These are phyloP conservation scores for Flaveria sonorensis DNA, from an alignment of 129 eudicot genomes.

Conservation along the genomic window DNA sequence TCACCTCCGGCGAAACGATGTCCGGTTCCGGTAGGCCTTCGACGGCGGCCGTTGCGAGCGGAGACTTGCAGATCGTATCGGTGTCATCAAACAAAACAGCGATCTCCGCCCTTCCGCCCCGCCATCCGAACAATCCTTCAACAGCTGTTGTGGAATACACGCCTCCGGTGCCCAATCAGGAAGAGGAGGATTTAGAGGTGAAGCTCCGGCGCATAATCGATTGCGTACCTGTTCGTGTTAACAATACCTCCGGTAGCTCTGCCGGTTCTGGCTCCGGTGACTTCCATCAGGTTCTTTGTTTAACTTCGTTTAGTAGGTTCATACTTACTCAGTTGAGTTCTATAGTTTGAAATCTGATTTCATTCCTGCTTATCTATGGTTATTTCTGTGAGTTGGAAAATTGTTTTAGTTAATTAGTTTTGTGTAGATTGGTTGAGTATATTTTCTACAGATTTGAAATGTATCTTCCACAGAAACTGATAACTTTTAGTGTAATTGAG, in stretches of 20 bases:
- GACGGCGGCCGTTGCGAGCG: constrained; percentile 34
- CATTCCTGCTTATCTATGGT: too few relatives aligned
- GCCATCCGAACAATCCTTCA: constrained; percentile 60
- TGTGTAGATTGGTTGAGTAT: background rate
- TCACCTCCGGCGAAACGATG: constrained; percentile 19
- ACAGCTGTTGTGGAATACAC: constrained; percentile 78
- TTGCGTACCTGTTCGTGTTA: constrained; percentile 92
- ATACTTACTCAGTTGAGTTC: constrained; percentile 23
- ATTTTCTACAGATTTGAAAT: background rate
- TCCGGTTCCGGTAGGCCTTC: constrained; percentile 46
- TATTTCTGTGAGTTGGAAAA: too few relatives aligned
- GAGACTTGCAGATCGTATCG: constrained; percentile 67
- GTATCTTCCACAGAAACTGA: background rate
- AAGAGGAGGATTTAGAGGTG: constrained; percentile 82
- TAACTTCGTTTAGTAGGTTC: constrained; percentile 30
- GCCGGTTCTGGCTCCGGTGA: constrained; percentile 99
- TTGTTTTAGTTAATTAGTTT: background rate
- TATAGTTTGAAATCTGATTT: background rate
- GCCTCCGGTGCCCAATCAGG: constrained; percentile 59
- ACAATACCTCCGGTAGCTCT: constrained; percentile 94
- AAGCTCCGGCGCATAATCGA: constrained; percentile 91
- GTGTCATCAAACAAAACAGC: constrained; percentile 45
- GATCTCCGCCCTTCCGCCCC: constrained; percentile 56
- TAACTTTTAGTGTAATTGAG: background rate
- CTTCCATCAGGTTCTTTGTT: constrained; percentile 93